phyloP scores from a whole-genome alignment of 1,284 basidiomycete genomes.

The Thecaphora frezii region DNA sequence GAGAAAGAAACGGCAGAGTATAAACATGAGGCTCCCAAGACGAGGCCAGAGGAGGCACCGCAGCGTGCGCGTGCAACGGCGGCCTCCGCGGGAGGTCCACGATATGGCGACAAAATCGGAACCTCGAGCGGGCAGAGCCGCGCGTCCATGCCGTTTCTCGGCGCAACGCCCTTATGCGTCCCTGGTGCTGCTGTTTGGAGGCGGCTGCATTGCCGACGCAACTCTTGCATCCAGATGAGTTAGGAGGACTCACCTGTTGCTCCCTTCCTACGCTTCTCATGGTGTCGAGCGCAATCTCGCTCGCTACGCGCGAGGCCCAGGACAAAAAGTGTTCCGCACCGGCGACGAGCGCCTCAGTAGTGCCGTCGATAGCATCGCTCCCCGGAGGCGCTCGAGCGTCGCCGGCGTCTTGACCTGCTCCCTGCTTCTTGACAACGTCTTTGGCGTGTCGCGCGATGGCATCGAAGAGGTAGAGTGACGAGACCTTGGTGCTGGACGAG shows the following conservation, averaged over 20 bases:
- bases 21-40: too few relatives aligned
- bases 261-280: constrained; percentile 15
- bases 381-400: constrained; percentile 4
- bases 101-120: too few relatives aligned
- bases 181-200: too few relatives aligned
- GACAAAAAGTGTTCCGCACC: constrained; percentile 21
- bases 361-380: constrained; percentile 1
- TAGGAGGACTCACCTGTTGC: constrained; percentile 20
- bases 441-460: constrained; percentile 36
- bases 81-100: too few relatives aligned
- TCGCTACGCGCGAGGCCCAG: constrained; percentile 14
- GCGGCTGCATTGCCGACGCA: too few relatives aligned
- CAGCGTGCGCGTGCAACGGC: too few relatives aligned
- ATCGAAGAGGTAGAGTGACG: constrained; percentile 44
- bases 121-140: too few relatives aligned
- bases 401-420: constrained; percentile 11
- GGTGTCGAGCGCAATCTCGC: constrained; percentile 23
- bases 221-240: too few relatives aligned
- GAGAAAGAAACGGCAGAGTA: too few relatives aligned
- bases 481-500: constrained; percentile 19
- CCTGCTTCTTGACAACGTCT: constrained; percentile 29
- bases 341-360: constrained; percentile 11
- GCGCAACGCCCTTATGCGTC: too few relatives aligned
- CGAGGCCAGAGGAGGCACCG: too few relatives aligned
- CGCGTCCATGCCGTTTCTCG: too few relatives aligned